Conservation (phyloP, 169 alveolate species). For the Plasmodium chabaudi region DNA sequence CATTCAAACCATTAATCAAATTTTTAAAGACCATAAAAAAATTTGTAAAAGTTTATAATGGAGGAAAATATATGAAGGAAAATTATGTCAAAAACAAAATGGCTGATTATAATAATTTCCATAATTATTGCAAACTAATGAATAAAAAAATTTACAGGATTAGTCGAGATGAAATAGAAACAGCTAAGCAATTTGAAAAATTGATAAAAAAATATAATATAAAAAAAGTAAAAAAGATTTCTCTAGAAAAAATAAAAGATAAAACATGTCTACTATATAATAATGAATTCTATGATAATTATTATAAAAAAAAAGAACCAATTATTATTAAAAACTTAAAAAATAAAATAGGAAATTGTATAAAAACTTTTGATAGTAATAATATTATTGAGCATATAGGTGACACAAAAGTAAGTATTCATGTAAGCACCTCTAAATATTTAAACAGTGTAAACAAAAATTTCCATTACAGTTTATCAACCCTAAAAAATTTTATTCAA, state of each 20-base stretch:
- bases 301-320: conserved; percentile 57
- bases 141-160: conserved; percentile 16
- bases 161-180: conserved; percentile 60
- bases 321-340: conserved; percentile 46
- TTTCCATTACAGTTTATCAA: conserved; percentile 45
- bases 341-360: conserved; percentile 65
- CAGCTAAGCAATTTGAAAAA: conserved; percentile 62
- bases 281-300: conserved; percentile 26
- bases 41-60: too few relatives aligned
- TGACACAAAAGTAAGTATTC: conserved; percentile 67
- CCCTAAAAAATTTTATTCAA: conserved; percentile 39
- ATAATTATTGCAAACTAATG: conserved; percentile 16
- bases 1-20: too few relatives aligned
- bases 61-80: neutral
- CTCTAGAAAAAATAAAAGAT: neutral
- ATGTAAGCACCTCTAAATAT: conserved; percentile 53
- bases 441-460: conserved; percentile 63
- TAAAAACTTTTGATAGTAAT: conserved; percentile 16
- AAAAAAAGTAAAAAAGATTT: conserved; percentile 42
- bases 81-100: neutral
- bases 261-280: neutral
- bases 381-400: conserved; percentile 66
- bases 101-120: neutral
- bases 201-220: conserved; percentile 60
- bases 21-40: too few relatives aligned